Percentiles rank a stretch among this genome's conserved stretches.
phyloP scores from a whole-genome alignment of 306 rosid species.

The Aeschynomene evenia region DNA sequence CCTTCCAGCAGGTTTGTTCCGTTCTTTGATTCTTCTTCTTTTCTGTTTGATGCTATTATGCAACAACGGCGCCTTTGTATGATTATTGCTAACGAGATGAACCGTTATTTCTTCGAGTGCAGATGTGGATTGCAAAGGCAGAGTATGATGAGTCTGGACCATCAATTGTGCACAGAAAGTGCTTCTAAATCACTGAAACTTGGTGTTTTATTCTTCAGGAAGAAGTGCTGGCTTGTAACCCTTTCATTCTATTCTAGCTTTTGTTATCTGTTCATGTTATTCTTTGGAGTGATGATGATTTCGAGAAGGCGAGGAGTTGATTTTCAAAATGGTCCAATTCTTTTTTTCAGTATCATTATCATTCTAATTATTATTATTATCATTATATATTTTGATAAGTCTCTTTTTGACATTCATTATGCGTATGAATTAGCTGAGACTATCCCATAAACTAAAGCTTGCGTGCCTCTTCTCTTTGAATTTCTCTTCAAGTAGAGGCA shows the following conservation, averaged over 20 bases:
- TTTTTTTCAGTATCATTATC: conserved; percentile 25
- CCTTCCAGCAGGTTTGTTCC: conserved; percentile 49
- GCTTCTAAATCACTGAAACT: conserved; percentile 41
- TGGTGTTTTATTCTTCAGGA: conserved; percentile 28
- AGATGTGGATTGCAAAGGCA: conserved; percentile 60
- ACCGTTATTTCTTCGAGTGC: conserved; percentile 16
- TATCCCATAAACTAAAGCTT: conserved; percentile 12
- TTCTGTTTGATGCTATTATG: not conserved
- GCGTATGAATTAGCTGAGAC: conserved; percentile 23
- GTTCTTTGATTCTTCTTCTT: not conserved
- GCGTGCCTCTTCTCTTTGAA: not conserved
- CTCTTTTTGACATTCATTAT: conserved; percentile 24
- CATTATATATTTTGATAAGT: conserved; percentile 27
- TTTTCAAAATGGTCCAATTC: conserved; percentile 44
- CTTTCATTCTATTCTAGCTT: conserved; percentile 46
- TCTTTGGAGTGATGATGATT: conserved; percentile 47
- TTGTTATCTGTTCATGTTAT: conserved; percentile 43
- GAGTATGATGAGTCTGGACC: conserved; percentile 57
- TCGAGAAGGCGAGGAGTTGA: conserved; percentile 47
- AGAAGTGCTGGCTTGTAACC: conserved; percentile 27
- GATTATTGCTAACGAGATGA: conserved; percentile 17
- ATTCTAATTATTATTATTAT: no score
- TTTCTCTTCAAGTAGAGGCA: not conserved
- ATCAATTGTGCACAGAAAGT: conserved; percentile 54
- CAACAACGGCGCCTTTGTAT: not conserved